These are phyloP conservation scores for Trypanosoma grayi DNA, from an alignment of 208 protist genomes.

Conservation along the genomic window DNA sequence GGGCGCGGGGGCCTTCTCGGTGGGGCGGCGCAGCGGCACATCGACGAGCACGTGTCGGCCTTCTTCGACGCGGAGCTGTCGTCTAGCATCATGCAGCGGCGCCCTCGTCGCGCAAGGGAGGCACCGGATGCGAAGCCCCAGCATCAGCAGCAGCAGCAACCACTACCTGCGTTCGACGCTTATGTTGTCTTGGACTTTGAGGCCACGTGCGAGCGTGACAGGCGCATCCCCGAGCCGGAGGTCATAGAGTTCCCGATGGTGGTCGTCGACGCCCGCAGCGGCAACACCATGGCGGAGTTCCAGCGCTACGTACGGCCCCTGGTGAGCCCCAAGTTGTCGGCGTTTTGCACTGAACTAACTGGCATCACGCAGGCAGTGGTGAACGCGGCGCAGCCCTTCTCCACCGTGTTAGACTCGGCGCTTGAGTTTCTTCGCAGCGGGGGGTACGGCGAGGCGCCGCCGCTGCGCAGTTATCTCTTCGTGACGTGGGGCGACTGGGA, in stretches of 20 bases:
- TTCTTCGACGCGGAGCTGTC: constrained; percentile 11
- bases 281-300: constrained; percentile 61
- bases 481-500: constrained; percentile 96
- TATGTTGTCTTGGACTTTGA: constrained; percentile 95
- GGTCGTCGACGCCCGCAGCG: constrained; percentile 56
- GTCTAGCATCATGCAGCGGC: constrained; percentile 12
- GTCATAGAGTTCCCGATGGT: constrained; percentile 91
- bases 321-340: constrained; percentile 41
- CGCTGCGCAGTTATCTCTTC: constrained; percentile 67
- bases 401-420: constrained; percentile 54
- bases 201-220: constrained; percentile 83
- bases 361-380: constrained; percentile 82
- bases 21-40: not conserved
- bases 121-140: not conserved
- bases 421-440: constrained; percentile 46
- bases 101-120: not conserved
- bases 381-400: constrained; percentile 51
- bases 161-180: constrained; percentile 38
- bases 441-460: constrained; percentile 47
- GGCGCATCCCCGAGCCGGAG: constrained; percentile 45
- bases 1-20: too few species aligned
- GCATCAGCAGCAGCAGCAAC: constrained; percentile 3
- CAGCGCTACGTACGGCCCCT: constrained; percentile 88
- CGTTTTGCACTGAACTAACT: constrained; percentile 87
- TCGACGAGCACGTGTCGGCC: not conserved